Evolutionary conservation across 495 filamentous ascomycete genomes (phyloP).

Genomic region (Trichoderma orchidacearum): DNA sequence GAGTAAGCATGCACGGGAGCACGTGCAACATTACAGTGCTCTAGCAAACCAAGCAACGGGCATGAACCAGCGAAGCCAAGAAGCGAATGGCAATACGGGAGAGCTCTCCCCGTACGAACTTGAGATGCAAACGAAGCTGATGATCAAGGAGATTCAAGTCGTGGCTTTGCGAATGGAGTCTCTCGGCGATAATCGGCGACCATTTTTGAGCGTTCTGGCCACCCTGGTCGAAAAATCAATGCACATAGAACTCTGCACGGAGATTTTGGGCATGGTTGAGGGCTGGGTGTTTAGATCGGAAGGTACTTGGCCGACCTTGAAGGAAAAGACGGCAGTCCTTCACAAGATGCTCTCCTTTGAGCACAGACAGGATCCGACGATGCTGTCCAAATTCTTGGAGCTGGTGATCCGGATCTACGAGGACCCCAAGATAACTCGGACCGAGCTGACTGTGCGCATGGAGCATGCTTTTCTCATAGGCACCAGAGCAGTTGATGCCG

Average conservation of each 20-base stretch:
- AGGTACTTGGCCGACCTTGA: constrained; percentile 87
- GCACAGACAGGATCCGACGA: constrained; percentile 60
- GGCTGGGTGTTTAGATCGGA: constrained; percentile 87
- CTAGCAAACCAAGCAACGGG: constrained; percentile 29
- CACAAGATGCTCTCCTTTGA: constrained; percentile 98
- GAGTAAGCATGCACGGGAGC: constrained; percentile 83
- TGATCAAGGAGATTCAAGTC: constrained; percentile 87
- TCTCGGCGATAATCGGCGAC: constrained; percentile 81
- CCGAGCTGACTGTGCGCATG: constrained; percentile 88
- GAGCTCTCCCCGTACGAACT: constrained; percentile 62
- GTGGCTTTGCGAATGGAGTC: constrained; percentile 83
- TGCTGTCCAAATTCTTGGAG: constrained; percentile 85
- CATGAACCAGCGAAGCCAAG: constrained; percentile 22
- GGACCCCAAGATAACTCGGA: constrained; percentile 84
- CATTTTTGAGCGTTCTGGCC: constrained; percentile 87
- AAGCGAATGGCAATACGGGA: constrained; percentile 32
- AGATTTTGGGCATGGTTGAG: constrained; percentile 90
- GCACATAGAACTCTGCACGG: constrained; percentile 71
- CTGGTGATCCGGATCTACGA: constrained; percentile 97
- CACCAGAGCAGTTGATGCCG: constrained; percentile 82
- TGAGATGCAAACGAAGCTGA: constrained; percentile 73
- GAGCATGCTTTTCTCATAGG: constrained; percentile 97
- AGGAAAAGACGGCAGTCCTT: constrained; percentile 93
- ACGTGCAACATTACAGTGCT: constrained; percentile 61
- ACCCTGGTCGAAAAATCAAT: constrained; percentile 88